Evolutionary conservation across 208 protist species (phyloP).

Genomic region (Trypanosoma platydactyli): DNA sequence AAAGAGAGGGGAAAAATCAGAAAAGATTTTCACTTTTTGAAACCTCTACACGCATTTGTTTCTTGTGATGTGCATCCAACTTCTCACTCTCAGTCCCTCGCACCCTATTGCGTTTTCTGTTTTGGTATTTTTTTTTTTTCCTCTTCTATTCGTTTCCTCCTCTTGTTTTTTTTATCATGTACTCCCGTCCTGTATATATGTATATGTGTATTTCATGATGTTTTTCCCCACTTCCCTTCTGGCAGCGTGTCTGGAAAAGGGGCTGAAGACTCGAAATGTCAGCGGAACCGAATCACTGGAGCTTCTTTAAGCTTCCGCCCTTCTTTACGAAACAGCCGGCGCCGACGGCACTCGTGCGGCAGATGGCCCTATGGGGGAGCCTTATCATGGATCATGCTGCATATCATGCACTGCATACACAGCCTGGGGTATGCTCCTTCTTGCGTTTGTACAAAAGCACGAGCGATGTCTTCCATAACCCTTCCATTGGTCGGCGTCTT

Average conservation of each 20-base stretch:
- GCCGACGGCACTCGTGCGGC: constrained; percentile 51
- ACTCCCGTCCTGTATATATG: constrained; percentile 14
- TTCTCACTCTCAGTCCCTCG: too few species aligned
- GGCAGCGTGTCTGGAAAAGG: constrained; percentile 1
- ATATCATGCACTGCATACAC: constrained; percentile 44
- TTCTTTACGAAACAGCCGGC: constrained; percentile 86
- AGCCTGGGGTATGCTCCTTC: constrained; percentile 31
- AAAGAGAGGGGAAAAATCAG: constrained; percentile 6
- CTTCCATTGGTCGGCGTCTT: constrained; percentile 60
- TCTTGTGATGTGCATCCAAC: too few species aligned
- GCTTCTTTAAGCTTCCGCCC: constrained; percentile 77
- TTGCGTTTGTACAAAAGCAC: constrained; percentile 66
- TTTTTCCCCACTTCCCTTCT: background rate
- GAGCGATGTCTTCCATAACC: constrained; percentile 82
- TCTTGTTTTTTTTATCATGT: constrained; percentile 25
- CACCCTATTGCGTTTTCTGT: constrained; percentile 23
- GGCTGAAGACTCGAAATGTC: constrained; percentile 21
- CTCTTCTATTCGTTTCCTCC: constrained; percentile 12
- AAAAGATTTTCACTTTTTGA: background rate
- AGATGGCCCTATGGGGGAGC: constrained; percentile 59
- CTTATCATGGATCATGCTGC: constrained; percentile 81
- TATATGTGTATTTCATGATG: background rate
- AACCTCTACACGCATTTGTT: constrained; percentile 13
- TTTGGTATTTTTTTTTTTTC: constrained; percentile 5
- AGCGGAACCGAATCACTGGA: constrained; percentile 62